phyloP scores from a whole-genome alignment of 306 rosid genomes.

The Benincasa hispida region DNA sequence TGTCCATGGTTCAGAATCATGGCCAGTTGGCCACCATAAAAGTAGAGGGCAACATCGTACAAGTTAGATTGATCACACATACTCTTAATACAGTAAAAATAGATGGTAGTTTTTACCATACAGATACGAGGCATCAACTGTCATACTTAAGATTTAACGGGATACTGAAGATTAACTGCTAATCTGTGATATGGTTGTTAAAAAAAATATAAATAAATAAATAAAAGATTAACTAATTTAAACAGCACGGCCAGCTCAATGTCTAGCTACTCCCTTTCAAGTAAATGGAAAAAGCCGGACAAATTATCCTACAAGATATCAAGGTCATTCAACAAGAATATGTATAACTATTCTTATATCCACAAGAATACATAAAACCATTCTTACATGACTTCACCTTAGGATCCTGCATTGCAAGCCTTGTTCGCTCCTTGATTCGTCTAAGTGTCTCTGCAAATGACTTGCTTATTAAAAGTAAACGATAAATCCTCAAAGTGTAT shows the following conservation, averaged over 20 bases:
- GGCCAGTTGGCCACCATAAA: not conserved
- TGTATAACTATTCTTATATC: slow-evolving; percentile 55
- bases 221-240: not conserved
- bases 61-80: not conserved
- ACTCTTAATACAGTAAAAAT: not conserved
- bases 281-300: not conserved
- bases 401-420: slow-evolving; percentile 97
- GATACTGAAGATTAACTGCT: not conserved
- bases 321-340: not conserved
- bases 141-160: not conserved
- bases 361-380: slow-evolving; percentile 27
- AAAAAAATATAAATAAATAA: no score
- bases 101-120: not conserved
- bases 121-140: not conserved
- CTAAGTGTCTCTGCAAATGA: slow-evolving; percentile 61
- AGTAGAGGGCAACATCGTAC: not conserved
- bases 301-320: not conserved
- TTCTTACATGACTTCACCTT: slow-evolving; percentile 99
- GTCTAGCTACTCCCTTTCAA: not conserved
- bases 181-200: not conserved
- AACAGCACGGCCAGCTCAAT: not conserved
- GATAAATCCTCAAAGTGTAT: not conserved
- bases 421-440: slow-evolving; percentile 80
- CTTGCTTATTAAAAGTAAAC: slow-evolving; percentile 9
- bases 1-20: not conserved